Percentiles rank a stretch among this genome's conserved stretches.
Conservation (phyloP, 2,329 filamentous ascomycete genomes). For the Xylaria arbuscula region DNA sequence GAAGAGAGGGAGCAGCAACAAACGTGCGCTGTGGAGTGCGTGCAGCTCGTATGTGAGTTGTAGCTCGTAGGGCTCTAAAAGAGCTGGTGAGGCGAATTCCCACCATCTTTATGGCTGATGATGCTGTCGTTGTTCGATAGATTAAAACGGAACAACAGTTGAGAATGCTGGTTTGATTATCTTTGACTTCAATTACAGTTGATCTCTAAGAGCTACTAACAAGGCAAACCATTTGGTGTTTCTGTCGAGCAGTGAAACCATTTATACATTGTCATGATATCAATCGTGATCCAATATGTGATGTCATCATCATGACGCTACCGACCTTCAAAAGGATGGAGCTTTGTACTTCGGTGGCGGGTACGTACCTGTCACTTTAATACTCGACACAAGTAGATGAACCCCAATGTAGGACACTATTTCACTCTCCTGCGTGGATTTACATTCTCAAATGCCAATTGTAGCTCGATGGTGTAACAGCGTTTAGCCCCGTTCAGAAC, state of each 20-base stretch:
- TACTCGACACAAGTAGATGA: background rate
- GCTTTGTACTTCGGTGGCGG: background rate
- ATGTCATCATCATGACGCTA: constrained; percentile 38
- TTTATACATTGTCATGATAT: constrained; percentile 8
- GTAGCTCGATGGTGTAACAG: background rate
- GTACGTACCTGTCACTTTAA: background rate
- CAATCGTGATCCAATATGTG: constrained; percentile 28
- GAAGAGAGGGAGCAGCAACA: constrained; percentile 38
- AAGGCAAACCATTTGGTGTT: background rate
- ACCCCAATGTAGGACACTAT: background rate
- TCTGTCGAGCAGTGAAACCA: background rate
- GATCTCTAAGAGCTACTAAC: background rate
- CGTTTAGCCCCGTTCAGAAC: background rate
- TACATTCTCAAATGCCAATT: background rate
- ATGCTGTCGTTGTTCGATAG: background rate
- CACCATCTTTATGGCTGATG: constrained; percentile 43
- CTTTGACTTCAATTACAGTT: background rate
- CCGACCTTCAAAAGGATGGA: constrained; percentile 7
- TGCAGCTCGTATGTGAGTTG: constrained; percentile 40
- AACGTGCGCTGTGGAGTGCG: constrained; percentile 44
- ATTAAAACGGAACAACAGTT: background rate
- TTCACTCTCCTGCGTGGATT: background rate
- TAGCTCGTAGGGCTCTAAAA: constrained; percentile 41
- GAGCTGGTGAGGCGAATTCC: constrained; percentile 46
- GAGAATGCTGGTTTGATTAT: background rate